Evolutionary conservation across 495 filamentous ascomycete genomes (phyloP), one percentile per base, ranked within the genome.

Genomic region (Xylaria grammica): DNA sequence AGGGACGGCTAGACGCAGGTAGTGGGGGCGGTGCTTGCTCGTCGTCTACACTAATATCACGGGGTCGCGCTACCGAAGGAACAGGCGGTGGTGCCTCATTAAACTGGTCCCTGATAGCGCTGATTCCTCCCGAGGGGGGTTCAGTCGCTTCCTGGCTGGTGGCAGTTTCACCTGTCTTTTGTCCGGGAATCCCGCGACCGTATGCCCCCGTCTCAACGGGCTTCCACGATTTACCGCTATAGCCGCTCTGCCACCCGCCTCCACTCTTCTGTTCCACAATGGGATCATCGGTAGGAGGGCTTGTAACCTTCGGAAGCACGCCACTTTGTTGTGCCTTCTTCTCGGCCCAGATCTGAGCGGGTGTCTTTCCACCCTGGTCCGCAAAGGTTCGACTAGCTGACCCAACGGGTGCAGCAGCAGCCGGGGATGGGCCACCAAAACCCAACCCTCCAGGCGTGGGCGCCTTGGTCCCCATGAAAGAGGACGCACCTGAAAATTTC

Each of bases 271-370:
- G 91, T 46, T 80, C 80, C 30, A 79, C 75, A 38, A 93, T 76
- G 0, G 89, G 82, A 24, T 87, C 76, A 1, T 86, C 70, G 8
- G 69, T 9, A 42, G 29, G 34, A 36, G 63, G 78, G 72, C 3
- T 74, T 77, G 20, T 79, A 49, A 79, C 80, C 6, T 69, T 67
- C 38, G 79, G 78, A 49, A 79, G 79, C 34, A 74, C 65, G 27
- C 88, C 90, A 20, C 89, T 83, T 71, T 96, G 90, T 57, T 87
- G 86, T 26, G 90, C 92, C 79, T 97, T 99, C 76, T 91, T 96
- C 78, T 99, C 95, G 0, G 94, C 94, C 95, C 95, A 99, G 19
- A 97, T 75, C 73, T 99, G 95, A 24, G 96, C 93, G 19, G 95
- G 95, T 6, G 95, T 97, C 79, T 98, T 99, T 50, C 93, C 94